A percentile compares a stretch with the other conserved stretches of the same genome.
Evolutionary conservation across 192 early-diverging fungal genomes (phyloP).

Genomic region (Piromyces finnis): DNA sequence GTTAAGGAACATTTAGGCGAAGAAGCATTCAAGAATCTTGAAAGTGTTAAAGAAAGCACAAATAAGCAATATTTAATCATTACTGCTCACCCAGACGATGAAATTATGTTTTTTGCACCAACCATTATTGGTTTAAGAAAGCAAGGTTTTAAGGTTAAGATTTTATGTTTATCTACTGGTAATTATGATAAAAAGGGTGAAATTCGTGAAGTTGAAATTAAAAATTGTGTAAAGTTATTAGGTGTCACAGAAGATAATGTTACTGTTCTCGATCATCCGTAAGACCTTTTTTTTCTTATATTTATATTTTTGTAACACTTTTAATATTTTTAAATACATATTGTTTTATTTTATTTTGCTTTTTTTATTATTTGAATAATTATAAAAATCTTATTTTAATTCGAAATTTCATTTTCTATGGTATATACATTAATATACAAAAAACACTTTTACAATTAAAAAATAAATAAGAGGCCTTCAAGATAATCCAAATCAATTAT

Average conservation of each 20-base stretch:
- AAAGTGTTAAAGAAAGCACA: neutral
- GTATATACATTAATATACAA: too few species aligned
- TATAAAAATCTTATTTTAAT: too few species aligned
- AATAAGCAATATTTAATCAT: conserved; percentile 24
- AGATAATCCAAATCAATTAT: neutral
- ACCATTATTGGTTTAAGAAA: conserved; percentile 37
- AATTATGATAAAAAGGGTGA: conserved; percentile 18
- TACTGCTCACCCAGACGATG: conserved; percentile 91
- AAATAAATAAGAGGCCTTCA: neutral
- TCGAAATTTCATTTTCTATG: too few species aligned
- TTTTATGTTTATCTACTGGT: conserved; percentile 77
- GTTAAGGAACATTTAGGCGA: neutral
- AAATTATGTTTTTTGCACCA: conserved; percentile 94
- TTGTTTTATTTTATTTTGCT: too few species aligned
- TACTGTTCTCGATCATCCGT: conserved; percentile 36
- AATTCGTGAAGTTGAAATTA: conserved; percentile 3
- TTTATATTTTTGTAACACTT: too few species aligned
- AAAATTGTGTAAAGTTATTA: conserved; percentile 4
- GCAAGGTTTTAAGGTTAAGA: conserved; percentile 33
- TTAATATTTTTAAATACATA: too few species aligned
- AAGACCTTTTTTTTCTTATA: conserved; percentile 8
- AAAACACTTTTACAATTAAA: too few species aligned
- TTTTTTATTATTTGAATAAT: too few species aligned
- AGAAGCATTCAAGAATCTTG: neutral
- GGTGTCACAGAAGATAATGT: conserved; percentile 26